Evolutionary conservation across 805 yeast species (phyloP).

Genomic region (Ogataea allantospora): DNA sequence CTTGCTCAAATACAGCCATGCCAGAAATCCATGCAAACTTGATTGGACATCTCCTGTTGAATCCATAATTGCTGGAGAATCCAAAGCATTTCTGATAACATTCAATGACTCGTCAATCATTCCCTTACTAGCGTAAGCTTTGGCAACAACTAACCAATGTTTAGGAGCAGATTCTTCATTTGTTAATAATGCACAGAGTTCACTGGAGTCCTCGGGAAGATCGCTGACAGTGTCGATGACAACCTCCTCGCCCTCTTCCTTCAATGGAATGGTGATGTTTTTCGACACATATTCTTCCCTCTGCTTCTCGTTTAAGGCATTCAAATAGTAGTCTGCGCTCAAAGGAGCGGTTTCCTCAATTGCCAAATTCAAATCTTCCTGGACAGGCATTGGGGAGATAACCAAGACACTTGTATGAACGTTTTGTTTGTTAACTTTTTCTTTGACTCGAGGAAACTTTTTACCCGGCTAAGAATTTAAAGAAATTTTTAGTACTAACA

Average conservation of each 20-base stretch:
- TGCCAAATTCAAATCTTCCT: conserved; percentile 8
- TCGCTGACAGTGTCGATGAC: conserved; percentile 78
- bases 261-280: conserved; percentile 59
- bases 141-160: conserved; percentile 83
- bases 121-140: conserved; percentile 69
- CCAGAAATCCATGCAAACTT: conserved; percentile 57
- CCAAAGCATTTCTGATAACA: conserved; percentile 61
- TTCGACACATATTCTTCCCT: conserved; percentile 26
- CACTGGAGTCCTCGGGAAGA: conserved; percentile 86
- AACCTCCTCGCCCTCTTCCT: conserved; percentile 78
- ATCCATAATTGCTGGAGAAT: conserved; percentile 31
- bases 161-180: conserved; percentile 74
- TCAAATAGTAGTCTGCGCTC: conserved; percentile 28
- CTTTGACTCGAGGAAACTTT: conserved; percentile 3
- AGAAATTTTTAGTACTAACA: conserved; percentile 1
- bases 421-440: conserved; percentile 8
- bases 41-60: conserved; percentile 43
- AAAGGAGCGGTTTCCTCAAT: conserved; percentile 23
- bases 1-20: conserved; percentile 67
- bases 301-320: conserved; percentile 19
- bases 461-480: conserved; percentile 11
- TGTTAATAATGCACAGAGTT: conserved; percentile 71
- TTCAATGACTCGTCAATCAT: conserved; percentile 59
- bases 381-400: conserved; percentile 12
- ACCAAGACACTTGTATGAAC: conserved; percentile 1